Evolutionary conservation across 2,329 filamentous ascomycete genomes (phyloP).

Genomic region (Trichoderma oligosporum): DNA sequence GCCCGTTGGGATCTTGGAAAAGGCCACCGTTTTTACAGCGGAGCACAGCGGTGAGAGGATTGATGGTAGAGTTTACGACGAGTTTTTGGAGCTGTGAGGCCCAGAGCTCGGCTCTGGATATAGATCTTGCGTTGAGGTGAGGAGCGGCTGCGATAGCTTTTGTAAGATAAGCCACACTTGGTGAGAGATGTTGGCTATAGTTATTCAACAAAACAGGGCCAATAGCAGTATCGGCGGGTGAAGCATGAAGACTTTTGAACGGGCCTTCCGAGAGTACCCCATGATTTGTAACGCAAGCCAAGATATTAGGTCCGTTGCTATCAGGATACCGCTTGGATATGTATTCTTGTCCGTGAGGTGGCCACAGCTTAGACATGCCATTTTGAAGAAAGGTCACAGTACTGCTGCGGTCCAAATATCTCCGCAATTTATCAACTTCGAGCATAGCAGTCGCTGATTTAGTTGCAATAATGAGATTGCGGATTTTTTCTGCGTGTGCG

Average conservation of each 20-base stretch:
- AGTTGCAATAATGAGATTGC: constrained; percentile 72
- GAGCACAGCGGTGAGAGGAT: constrained; percentile 78
- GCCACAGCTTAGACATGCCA: constrained; percentile 70
- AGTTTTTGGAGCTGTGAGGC: constrained; percentile 79
- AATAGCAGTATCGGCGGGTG: constrained; percentile 46
- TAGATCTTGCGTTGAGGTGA: constrained; percentile 39
- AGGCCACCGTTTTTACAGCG: constrained; percentile 75
- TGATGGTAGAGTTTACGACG: constrained; percentile 74
- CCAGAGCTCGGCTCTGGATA: constrained; percentile 46
- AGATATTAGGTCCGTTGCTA: constrained; percentile 58
- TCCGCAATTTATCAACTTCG: constrained; percentile 54
- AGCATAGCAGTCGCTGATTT: constrained; percentile 68
- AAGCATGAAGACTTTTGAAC: constrained; percentile 52
- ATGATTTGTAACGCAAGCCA: constrained; percentile 62
- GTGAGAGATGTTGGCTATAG: background rate
- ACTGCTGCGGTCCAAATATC: constrained; percentile 60
- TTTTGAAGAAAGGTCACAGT: constrained; percentile 84
- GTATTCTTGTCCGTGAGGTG: constrained; percentile 47
- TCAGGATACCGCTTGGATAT: constrained; percentile 38
- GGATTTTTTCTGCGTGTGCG: constrained; percentile 45
- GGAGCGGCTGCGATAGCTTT: constrained; percentile 42
- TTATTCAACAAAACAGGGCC: constrained; percentile 42
- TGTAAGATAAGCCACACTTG: constrained; percentile 37
- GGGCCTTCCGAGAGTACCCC: constrained; percentile 49
- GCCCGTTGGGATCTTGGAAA: constrained; percentile 52